Conservation (phyloP, 805 yeast genomes). For the Candida nitratophila region DNA sequence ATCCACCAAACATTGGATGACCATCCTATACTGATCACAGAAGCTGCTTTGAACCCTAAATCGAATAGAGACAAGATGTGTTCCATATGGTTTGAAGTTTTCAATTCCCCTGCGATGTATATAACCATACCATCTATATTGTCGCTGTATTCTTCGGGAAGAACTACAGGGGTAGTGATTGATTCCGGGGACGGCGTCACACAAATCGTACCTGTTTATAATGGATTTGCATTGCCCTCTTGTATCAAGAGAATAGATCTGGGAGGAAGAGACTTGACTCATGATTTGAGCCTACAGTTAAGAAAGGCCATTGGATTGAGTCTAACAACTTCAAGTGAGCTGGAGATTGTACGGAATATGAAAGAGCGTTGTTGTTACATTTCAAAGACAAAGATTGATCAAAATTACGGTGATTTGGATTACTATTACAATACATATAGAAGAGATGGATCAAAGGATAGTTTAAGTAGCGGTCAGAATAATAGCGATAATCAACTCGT, state of each 20-base stretch:
- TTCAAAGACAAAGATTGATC: slow-evolving; percentile 34
- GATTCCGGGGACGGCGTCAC: slow-evolving; percentile 95
- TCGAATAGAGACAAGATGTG: slow-evolving; percentile 53
- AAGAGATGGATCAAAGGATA: slow-evolving; percentile 42
- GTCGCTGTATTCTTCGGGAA: slow-evolving; percentile 79
- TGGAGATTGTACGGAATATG: slow-evolving; percentile 69
- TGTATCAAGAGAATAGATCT: slow-evolving; percentile 69
- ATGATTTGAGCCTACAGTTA: slow-evolving; percentile 59
- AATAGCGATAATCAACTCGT: not conserved
- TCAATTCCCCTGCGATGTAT: slow-evolving; percentile 72
- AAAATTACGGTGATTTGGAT: not conserved
- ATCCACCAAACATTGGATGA: slow-evolving; percentile 53
- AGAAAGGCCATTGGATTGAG: slow-evolving; percentile 55
- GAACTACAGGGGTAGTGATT: slow-evolving; percentile 84
- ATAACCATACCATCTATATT: slow-evolving; percentile 71
- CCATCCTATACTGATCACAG: slow-evolving; percentile 84
- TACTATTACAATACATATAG: not conserved
- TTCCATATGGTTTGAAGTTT: slow-evolving; percentile 63
- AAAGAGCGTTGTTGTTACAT: slow-evolving; percentile 73
- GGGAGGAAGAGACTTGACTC: slow-evolving; percentile 85
- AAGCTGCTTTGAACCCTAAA: slow-evolving; percentile 77
- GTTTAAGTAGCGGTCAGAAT: not conserved
- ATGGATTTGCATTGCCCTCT: slow-evolving; percentile 75
- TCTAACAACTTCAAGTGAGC: slow-evolving; percentile 67
- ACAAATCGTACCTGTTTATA: slow-evolving; percentile 82